Evolutionary conservation across 257 asterid genomes (phyloP), one percentile per base, ranked within the genome.

Genomic region (Gentiana dahurica): DNA sequence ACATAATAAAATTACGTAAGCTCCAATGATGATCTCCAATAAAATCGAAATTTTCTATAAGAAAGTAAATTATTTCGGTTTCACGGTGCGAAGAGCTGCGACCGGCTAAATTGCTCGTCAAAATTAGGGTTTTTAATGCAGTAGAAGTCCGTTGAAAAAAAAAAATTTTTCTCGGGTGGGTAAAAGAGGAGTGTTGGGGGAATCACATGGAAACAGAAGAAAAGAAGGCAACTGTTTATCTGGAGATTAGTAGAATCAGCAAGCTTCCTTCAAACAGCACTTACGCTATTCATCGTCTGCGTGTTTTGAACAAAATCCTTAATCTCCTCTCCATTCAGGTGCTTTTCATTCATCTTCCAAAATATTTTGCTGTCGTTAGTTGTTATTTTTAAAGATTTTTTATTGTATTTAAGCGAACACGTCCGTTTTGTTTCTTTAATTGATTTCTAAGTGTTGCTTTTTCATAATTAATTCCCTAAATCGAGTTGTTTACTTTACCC

Each of bases 241-340:
- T 86, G 73, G 94, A 82, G 72, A 74, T 87, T 51, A 61, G 60
- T 53, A 75, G 75, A 70, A 48, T 83, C 75, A 77, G 63, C 36
- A 66, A 54, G 7, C 79, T 89, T 24, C 95, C 97, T 6, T 62
- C 73, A 7, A 83, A 76, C 67, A 87, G 96, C 73, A 54, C 64
- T 15, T 82, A 80, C 68, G 96, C 82, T 58, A 62, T 75, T 61
- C 96, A 86, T 41, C 95, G 95, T 36, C 60, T 84, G 62, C 80
- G 88, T 0, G 85, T 87, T 54, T 67, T 87, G 66, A 74, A 77
- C 72, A 84, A 87, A 70, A 78, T 84, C 13, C 76, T 77, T 4
- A 79, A 82, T 43, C 89, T 87, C 34, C 72, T 90, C 34, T 68
- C 87, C 3, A 62, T 80, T 61, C 77, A 84, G 95, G 95, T 86